Percentiles rank a stretch among this genome's conserved stretches.
Conservation (phyloP, 2,329 filamentous ascomycete species). For the Penicillium frequentans region DNA sequence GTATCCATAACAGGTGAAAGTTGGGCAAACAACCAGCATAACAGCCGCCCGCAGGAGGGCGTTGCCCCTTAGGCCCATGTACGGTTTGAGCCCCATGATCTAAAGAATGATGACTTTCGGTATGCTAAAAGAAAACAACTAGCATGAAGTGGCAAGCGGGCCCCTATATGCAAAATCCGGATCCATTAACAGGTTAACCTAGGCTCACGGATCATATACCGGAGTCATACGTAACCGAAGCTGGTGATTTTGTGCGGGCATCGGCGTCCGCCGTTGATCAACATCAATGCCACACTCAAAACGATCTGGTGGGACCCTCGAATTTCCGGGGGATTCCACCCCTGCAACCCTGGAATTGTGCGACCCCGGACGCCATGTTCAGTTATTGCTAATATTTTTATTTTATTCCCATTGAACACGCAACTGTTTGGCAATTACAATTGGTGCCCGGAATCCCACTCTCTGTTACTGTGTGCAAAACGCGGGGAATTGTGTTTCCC, state of each 20-base stretch:
- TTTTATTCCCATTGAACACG: neutral
- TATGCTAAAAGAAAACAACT: neutral
- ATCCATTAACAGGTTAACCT: neutral
- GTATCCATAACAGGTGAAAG: conserved; percentile 54
- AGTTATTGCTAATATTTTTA: neutral
- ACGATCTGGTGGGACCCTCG: neutral
- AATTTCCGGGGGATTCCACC: conserved; percentile 1
- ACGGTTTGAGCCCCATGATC: conserved; percentile 20
- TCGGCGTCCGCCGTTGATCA: conserved; percentile 9
- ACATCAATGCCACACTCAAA: neutral
- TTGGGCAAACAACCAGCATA: conserved; percentile 24
- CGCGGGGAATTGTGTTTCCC: conserved; percentile 1
- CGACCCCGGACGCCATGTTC: neutral
- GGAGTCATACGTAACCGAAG: conserved; percentile 1
- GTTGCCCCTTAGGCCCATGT: conserved; percentile 23
- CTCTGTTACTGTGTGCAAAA: neutral
- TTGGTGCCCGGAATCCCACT: conserved; percentile 1
- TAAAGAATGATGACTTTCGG: neutral
- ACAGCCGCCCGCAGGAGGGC: conserved; percentile 20
- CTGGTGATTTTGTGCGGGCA: conserved; percentile 2
- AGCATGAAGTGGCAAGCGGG: neutral
- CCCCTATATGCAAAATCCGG: conserved; percentile 1
- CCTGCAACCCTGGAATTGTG: neutral
- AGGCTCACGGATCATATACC: neutral
- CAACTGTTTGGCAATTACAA: neutral